Evolutionary conservation across 129 eudicot genomes (phyloP).

Genomic region (Chrysanthemum makinoi): DNA sequence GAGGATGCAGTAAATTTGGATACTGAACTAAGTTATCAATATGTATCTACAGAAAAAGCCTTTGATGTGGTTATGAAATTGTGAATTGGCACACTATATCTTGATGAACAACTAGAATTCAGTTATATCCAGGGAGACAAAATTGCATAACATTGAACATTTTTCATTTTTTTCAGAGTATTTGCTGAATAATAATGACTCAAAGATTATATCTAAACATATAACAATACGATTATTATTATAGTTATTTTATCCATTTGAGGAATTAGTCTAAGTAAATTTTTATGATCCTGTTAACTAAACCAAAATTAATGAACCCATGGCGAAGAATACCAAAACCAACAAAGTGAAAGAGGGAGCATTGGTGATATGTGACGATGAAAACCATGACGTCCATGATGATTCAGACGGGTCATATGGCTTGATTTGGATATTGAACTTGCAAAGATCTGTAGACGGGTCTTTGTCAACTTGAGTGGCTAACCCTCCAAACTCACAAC

Average conservation of each 20-base stretch:
- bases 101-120: too few relatives aligned
- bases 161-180: background rate
- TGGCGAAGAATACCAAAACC: background rate
- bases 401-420: slow-evolving; percentile 11
- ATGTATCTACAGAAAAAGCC: too few relatives aligned
- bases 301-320: slow-evolving; percentile 14
- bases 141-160: background rate
- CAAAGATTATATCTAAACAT: background rate
- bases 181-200: background rate
- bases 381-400: background rate
- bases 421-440: slow-evolving; percentile 34
- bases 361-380: slow-evolving; percentile 8
- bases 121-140: too few relatives aligned
- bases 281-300: slow-evolving; percentile 3
- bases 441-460: slow-evolving; percentile 33
- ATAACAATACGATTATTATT: background rate
- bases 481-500: slow-evolving; percentile 55
- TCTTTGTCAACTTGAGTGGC: slow-evolving; percentile 34
- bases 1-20: too few relatives aligned
- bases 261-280: background rate
- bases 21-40: too few relatives aligned
- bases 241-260: slow-evolving; percentile 9
- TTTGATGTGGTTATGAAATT: too few relatives aligned
- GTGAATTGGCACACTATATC: too few relatives aligned
- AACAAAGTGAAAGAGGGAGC: slow-evolving; percentile 8